Conservation (phyloP, 2,329 filamentous ascomycete genomes). For the Pseudogymnoascus sp. region DNA sequence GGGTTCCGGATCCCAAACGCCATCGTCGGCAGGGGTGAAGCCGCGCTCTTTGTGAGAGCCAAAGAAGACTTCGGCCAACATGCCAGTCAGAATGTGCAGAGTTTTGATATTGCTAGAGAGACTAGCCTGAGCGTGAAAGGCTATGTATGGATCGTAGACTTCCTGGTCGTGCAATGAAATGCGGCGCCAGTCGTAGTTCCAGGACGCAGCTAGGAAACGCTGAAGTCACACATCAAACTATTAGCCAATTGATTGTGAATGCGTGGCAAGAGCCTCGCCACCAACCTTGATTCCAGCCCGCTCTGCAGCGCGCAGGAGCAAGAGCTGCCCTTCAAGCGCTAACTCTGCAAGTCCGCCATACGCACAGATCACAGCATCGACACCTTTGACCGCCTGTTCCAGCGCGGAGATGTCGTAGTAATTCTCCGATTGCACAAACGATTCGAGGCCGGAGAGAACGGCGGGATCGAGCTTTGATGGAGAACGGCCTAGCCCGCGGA, state of each 20-base stretch:
- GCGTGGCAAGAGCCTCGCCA: not conserved
- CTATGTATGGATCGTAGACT: constrained; percentile 32
- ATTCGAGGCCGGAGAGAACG: constrained; percentile 24
- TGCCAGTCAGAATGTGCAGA: constrained; percentile 30
- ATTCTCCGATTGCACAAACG: constrained; percentile 24
- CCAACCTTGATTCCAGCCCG: constrained; percentile 29
- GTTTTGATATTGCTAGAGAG: constrained; percentile 28
- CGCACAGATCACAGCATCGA: constrained; percentile 34
- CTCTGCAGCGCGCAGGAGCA: constrained; percentile 34
- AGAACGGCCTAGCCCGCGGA: not conserved
- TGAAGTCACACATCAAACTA: not conserved
- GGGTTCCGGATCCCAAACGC: not conserved
- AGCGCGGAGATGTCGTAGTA: constrained; percentile 32
- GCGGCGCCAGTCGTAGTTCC: constrained; percentile 33
- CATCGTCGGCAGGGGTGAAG: not conserved
- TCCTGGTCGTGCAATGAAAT: constrained; percentile 29
- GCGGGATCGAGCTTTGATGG: not conserved
- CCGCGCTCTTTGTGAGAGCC: not conserved
- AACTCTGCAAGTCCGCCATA: constrained; percentile 26
- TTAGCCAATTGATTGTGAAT: not conserved
- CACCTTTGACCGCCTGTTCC: constrained; percentile 30
- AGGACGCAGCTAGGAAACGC: constrained; percentile 27
- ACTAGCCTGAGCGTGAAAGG: constrained; percentile 31
- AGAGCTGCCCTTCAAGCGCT: constrained; percentile 32
- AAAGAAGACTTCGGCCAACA: constrained; percentile 17